Base-by-base conservation (phyloP, 768 basidiomycete genomes). In the Rhodosporidiobolus sp. region DNA sequence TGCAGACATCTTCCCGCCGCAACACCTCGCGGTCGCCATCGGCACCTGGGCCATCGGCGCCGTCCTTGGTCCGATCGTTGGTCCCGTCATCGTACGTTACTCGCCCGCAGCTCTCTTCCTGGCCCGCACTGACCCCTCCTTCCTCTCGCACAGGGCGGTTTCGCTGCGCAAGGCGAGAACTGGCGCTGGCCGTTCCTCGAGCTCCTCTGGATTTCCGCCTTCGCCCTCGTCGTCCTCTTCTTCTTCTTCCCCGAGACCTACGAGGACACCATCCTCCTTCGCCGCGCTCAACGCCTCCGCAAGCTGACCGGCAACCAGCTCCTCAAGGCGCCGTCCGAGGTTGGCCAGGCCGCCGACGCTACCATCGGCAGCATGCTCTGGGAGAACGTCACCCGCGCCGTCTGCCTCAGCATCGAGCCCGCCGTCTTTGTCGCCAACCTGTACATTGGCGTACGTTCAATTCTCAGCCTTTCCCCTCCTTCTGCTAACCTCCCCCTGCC, bases 241-340 rank as follows among this genome's bases (percentile, higher is more conserved):
- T 78, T 82, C 68, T 43, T 74, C 46, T 65, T 82, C 7, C 81
- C 82, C 22, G 82, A 83, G 77, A 83, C 82, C 3, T 79, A 79
- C 16, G 76, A 75, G 4, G 54, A 70, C 19, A 83, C 77, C 30
- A 81, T 83, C 73, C 80, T 83, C 53, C 73, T 78, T 60, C 76
- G 78, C 17, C 81, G 82, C 22, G 82, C 82, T 16, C 62, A 75
- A 16, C 77, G 82, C 17, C 78, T 83, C 7, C 78, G 82, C 26
- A 79, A 79, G 49, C 71, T 81, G 28, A 82, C 82, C 12, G 80
- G 81, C 20, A 82, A 82, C 79, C 24, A 75, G 12, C 63, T 78
- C 14, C 72, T 82, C 62, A 60, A 49, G 50, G 77, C 79, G 16
- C 67, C 76, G 30, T 69, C 67, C 28, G 82, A 83, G 71, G 69